Percentiles rank a stretch among this genome's conserved stretches.
Conservation (phyloP, 2,329 filamentous ascomycete genomes). For the Xylaria sp. region DNA sequence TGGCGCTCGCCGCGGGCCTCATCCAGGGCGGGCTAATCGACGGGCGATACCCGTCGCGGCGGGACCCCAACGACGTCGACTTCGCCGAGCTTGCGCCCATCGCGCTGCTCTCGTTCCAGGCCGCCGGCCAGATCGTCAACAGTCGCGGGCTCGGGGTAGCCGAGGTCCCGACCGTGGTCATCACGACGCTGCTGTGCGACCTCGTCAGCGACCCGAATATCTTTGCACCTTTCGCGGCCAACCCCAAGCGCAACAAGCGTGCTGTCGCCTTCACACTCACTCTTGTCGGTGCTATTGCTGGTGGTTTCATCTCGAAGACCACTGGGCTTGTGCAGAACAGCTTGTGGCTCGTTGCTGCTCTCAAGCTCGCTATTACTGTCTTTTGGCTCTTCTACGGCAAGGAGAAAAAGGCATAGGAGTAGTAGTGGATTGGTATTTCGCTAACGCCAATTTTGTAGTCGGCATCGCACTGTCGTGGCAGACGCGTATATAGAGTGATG, state of each 20-base stretch:
- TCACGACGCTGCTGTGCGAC: conserved; percentile 61
- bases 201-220: conserved; percentile 57
- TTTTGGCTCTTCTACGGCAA: conserved; percentile 37
- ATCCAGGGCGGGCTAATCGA: conserved; percentile 40
- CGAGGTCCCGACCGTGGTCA: conserved; percentile 61
- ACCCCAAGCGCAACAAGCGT: conserved; percentile 57
- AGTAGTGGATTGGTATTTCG: too few relatives aligned
- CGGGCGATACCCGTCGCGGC: conserved; percentile 37
- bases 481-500: neutral
- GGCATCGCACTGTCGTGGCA: neutral
- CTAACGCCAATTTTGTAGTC: neutral
- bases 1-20: conserved; percentile 37
- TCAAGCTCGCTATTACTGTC: conserved; percentile 50
- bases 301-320: conserved; percentile 54
- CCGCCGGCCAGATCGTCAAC: conserved; percentile 61
- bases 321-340: conserved; percentile 49
- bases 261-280: conserved; percentile 50
- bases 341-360: conserved; percentile 52
- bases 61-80: conserved; percentile 34
- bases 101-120: conserved; percentile 59
- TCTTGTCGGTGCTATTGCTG: conserved; percentile 54
- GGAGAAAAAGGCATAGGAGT: conserved; percentile 21
- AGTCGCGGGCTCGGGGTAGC: conserved; percentile 57
- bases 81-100: conserved; percentile 43
- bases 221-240: conserved; percentile 49